phyloP scores from a whole-genome alignment of 768 basidiomycete genomes.

The Russula compacta region DNA sequence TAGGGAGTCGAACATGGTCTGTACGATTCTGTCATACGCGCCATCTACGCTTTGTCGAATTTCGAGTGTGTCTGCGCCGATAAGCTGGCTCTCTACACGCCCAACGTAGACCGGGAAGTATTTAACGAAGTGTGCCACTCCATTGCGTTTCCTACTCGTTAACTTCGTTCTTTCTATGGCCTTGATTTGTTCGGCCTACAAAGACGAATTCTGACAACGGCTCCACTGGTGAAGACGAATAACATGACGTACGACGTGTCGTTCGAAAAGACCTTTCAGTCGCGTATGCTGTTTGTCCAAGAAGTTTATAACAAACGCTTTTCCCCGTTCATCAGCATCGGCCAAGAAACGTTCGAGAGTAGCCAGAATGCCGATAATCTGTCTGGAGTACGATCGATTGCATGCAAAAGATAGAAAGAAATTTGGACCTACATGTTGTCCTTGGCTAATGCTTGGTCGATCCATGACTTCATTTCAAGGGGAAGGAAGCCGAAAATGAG shows the following conservation, averaged over 20 bases:
- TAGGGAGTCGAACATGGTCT: constrained; percentile 84
- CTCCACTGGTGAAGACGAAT: background rate
- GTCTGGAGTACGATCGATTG: constrained; percentile 36
- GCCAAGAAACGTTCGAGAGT: constrained; percentile 66
- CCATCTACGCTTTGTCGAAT: constrained; percentile 69
- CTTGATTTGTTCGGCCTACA: constrained; percentile 77
- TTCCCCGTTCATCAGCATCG: constrained; percentile 75
- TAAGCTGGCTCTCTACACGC: constrained; percentile 76
- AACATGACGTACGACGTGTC: constrained; percentile 49
- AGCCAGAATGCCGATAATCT: constrained; percentile 75
- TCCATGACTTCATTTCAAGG: constrained; percentile 73
- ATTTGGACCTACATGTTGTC: constrained; percentile 56
- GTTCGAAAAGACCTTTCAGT: constrained; percentile 66
- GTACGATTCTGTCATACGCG: constrained; percentile 83
- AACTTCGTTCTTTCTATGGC: constrained; percentile 85
- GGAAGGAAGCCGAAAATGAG: constrained; percentile 91
- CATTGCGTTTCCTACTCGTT: constrained; percentile 86
- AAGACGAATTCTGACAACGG: background rate
- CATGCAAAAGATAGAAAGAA: background rate
- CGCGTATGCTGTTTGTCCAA: constrained; percentile 79
- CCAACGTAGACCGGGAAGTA: constrained; percentile 85
- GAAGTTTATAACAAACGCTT: constrained; percentile 58
- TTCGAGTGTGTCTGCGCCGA: constrained; percentile 66
- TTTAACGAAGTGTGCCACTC: constrained; percentile 86
- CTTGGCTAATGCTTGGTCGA: constrained; percentile 65